Conservation (phyloP, 495 filamentous ascomycete genomes). For the Lophium mytilinum region DNA sequence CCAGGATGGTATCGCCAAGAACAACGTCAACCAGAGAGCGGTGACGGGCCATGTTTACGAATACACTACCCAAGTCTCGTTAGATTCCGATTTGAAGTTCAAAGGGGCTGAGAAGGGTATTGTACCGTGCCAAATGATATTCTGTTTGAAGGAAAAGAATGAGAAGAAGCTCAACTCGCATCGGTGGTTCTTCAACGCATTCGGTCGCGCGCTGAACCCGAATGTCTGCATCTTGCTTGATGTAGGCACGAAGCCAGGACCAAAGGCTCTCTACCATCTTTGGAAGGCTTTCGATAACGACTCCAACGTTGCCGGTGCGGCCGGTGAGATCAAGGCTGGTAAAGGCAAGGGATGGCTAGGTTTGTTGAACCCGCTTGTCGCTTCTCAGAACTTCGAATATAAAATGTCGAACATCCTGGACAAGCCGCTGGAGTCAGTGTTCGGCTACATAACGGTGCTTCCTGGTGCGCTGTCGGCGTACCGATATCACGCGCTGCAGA, state of each 20-base stretch:
- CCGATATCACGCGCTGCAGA: constrained; percentile 92
- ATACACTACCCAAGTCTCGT: constrained; percentile 95
- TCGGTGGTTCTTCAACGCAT: constrained; percentile 99
- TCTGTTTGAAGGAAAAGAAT: constrained; percentile 98
- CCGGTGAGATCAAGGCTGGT: constrained; percentile 94
- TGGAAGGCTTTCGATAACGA: constrained; percentile 99
- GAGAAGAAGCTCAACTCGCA: constrained; percentile 97
- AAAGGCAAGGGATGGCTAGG: constrained; percentile 77
- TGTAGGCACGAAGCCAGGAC: constrained; percentile 84
- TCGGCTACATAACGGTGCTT: constrained; percentile 95
- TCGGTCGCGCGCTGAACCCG: constrained; percentile 83
- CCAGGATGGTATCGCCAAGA: constrained; percentile 97
- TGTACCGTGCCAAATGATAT: constrained; percentile 97
- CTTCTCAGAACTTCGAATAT: constrained; percentile 98
- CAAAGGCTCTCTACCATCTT: constrained; percentile 86
- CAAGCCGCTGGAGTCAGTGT: constrained; percentile 93
- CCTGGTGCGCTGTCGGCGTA: constrained; percentile 94
- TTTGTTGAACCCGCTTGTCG: constrained; percentile 88
- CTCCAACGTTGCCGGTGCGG: constrained; percentile 91
- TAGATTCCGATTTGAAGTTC: constrained; percentile 93
- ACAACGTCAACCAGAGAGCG: constrained; percentile 85
- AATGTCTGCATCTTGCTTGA: constrained; percentile 97
- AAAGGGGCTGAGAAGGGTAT: constrained; percentile 99
- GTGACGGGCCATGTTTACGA: constrained; percentile 92
- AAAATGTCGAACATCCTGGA: constrained; percentile 99